phyloP scores from a whole-genome alignment of 106 monocot genomes.

The Vanilla planifolia region DNA sequence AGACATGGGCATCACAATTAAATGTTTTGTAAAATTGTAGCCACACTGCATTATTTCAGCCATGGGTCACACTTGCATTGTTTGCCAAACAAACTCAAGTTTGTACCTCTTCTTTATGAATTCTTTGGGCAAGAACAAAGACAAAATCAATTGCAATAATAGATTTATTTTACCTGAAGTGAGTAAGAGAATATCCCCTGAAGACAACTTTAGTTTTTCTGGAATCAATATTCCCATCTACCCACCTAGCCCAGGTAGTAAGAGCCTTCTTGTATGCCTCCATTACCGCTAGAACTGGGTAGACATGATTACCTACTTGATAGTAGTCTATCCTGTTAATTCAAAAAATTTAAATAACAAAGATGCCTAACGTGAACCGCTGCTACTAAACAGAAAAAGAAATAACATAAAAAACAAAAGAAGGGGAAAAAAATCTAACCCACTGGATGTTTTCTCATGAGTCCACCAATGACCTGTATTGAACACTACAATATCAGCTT shows the following conservation, averaged over 20 bases:
- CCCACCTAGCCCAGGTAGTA: conserved; percentile 80
- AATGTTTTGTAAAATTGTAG: too few relatives aligned
- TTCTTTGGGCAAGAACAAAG: too few relatives aligned
- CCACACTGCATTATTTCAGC: too few relatives aligned
- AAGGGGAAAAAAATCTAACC: conserved; percentile 26
- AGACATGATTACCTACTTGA: conserved; percentile 82
- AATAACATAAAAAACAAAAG: not conserved
- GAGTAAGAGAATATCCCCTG: conserved; percentile 80
- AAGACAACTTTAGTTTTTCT: conserved; percentile 76
- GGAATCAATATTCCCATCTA: conserved; percentile 69
- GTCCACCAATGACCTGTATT: conserved; percentile 99
- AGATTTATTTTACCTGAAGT: conserved; percentile 79
- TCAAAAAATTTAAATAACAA: too few relatives aligned
- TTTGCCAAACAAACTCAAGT: too few relatives aligned
- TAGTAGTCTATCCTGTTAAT: conserved; percentile 66
- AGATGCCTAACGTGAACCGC: not conserved
- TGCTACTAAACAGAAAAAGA: not conserved
- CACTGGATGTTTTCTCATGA: conserved; percentile 82
- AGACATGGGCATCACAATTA: too few relatives aligned
- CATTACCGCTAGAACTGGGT: conserved; percentile 57
- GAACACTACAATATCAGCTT: conserved; percentile 77
- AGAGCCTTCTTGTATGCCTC: conserved; percentile 83
- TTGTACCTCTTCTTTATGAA: too few relatives aligned
- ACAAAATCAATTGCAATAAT: too few relatives aligned
- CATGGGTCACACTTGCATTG: too few relatives aligned